Conservation (phyloP, 768 basidiomycete genomes). For the Lactarius akahatsu region DNA sequence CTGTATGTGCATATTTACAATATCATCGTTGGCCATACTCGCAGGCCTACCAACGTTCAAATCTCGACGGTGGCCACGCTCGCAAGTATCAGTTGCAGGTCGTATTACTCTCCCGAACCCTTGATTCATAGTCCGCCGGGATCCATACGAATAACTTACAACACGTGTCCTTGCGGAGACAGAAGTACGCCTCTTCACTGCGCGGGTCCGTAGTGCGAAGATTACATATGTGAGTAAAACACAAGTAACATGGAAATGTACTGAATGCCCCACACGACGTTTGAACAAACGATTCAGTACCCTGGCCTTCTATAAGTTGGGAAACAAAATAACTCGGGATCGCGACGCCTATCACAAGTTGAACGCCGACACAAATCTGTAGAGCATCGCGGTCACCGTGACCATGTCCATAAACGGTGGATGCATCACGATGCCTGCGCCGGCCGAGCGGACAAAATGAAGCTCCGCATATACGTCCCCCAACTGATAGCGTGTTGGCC, state of each 20-base stretch:
- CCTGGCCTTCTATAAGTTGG: conserved; percentile 8
- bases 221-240: conserved; percentile 24
- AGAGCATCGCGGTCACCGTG: conserved; percentile 81
- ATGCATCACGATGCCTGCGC: conserved; percentile 80
- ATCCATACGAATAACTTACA: too few species aligned
- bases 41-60: too few species aligned
- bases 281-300: conserved; percentile 22
- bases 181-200: too few species aligned
- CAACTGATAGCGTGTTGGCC: conserved; percentile 73
- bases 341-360: conserved; percentile 35
- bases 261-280: conserved; percentile 13
- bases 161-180: too few species aligned
- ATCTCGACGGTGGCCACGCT: too few species aligned
- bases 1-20: too few species aligned
- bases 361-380: conserved; percentile 65
- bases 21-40: too few species aligned
- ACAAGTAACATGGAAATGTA: conserved; percentile 24
- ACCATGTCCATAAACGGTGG: conserved; percentile 90
- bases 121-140: too few species aligned
- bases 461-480: conserved; percentile 87
- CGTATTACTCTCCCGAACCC: too few species aligned
- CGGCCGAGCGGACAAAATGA: conserved; percentile 75
- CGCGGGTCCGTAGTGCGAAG: neutral
- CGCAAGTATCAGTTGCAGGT: too few species aligned
- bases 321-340: conserved; percentile 13